A percentile compares a stretch with the other conserved stretches of the same genome.
These are phyloP conservation scores for Ceratocystis cacaofunesta DNA, from an alignment of 2,329 filamentous ascomycete species.

Conservation along the genomic window DNA sequence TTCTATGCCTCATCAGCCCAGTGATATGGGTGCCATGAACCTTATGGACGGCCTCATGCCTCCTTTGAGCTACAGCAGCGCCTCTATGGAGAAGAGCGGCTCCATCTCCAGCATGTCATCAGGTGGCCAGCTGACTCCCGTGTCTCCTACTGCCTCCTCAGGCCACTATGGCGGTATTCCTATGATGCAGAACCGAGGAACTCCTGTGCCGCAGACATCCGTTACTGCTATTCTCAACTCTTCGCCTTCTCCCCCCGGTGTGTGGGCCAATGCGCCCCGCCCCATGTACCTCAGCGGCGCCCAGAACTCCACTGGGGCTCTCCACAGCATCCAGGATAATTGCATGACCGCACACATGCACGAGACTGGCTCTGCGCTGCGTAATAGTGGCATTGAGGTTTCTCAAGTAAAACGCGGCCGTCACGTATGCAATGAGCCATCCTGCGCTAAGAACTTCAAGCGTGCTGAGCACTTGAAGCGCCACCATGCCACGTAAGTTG, in stretches of 20 bases:
- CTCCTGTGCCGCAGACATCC: conserved; percentile 7
- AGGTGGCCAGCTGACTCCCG: conserved; percentile 8
- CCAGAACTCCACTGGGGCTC: conserved; percentile 4
- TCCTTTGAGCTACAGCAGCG: background rate
- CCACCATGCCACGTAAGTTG: conserved; percentile 36
- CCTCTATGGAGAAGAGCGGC: conserved; percentile 12
- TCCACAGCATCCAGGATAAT: conserved; percentile 2
- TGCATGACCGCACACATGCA: conserved; percentile 7
- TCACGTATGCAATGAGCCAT: conserved; percentile 33
- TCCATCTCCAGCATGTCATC: conserved; percentile 14
- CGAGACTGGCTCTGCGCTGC: conserved; percentile 9
- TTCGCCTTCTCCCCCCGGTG: conserved; percentile 7
- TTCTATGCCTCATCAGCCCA: conserved; percentile 1
- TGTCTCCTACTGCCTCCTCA: conserved; percentile 7
- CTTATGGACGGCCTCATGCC: background rate
- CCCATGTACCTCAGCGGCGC: conserved; percentile 13
- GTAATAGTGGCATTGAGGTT: conserved; percentile 16
- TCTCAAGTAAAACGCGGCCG: conserved; percentile 23
- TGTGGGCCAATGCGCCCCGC: conserved; percentile 2
- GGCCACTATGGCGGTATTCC: background rate
- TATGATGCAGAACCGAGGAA: background rate
- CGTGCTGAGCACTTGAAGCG: conserved; percentile 42
- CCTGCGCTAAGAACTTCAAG: conserved; percentile 35
- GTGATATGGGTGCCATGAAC: background rate
- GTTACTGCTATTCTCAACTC: conserved; percentile 16